phyloP scores from a whole-genome alignment of 2,329 filamentous ascomycete genomes.

The Boeremia exigua region DNA sequence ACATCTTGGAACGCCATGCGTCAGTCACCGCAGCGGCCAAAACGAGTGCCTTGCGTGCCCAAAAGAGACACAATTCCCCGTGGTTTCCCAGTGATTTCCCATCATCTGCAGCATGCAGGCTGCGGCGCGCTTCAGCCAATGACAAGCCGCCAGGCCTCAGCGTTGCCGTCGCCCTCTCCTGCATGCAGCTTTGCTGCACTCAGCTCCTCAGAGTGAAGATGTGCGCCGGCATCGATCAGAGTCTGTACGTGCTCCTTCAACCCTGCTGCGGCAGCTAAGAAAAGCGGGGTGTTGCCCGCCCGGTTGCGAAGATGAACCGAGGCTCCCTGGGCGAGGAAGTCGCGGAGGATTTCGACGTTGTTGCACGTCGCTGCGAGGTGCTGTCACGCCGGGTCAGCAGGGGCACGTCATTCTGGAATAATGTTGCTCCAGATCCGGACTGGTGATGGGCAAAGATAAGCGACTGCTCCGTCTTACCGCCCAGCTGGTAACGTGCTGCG shows the following conservation, averaged over 20 bases:
- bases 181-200: constrained; percentile 57
- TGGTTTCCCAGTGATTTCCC: constrained; percentile 15
- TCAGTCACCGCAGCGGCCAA: constrained; percentile 23
- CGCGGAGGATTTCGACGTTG: constrained; percentile 61
- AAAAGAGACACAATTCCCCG: constrained; percentile 37
- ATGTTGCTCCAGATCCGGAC: constrained; percentile 32
- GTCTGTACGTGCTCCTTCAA: constrained; percentile 61
- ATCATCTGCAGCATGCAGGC: constrained; percentile 17
- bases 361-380: constrained; percentile 65
- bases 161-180: constrained; percentile 41
- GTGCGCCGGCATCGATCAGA: constrained; percentile 63
- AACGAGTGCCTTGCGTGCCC: constrained; percentile 23
- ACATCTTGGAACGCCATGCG: constrained; percentile 28
- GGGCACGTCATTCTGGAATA: constrained; percentile 31
- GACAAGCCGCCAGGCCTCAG: constrained; percentile 40
- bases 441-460: constrained; percentile 39
- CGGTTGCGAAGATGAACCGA: constrained; percentile 67
- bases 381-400: constrained; percentile 38
- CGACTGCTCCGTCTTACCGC: constrained; percentile 29
- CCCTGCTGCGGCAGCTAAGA: constrained; percentile 64
- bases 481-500: constrained; percentile 23
- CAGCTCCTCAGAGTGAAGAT: constrained; percentile 65
- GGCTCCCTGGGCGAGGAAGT: constrained; percentile 62
- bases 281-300: constrained; percentile 64
- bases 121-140: constrained; percentile 36